Base-by-base conservation (phyloP, 202 grass and related monocot genomes). In the Panicum hallii region DNA sequence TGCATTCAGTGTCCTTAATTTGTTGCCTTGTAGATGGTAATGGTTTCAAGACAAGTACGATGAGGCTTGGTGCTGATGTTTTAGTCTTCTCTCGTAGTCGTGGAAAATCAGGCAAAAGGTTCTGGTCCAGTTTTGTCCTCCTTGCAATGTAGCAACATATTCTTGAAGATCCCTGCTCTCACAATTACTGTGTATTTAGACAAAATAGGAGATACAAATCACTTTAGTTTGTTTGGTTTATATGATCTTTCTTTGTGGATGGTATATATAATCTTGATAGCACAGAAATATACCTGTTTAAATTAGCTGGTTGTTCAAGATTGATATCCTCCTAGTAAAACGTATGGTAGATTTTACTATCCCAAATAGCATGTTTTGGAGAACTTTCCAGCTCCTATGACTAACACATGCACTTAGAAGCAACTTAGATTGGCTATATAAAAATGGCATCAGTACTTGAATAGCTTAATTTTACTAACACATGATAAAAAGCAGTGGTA, bases 1-100 rank as follows among this genome's bases (percentile, higher is more conserved):
- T 72, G 1, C 58, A 60, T 86, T 83, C 46, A 79, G 41, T 50
- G 43, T 65, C 19, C 73, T 85, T 81, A 77, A 58, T 82, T 70
- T 80, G 34, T 70, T 79, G 47, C 81, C 43, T 66, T 84, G 45
- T 80, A 98, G 95, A 98, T 89, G 95, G 95, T 72, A 98, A 98
- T 93, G 95, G 95, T 87, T 98, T 98, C 74, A 98, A 98, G 83
- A 98, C 95, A 40, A 98, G 95, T 83, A 98, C 92, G 71, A 95
- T 98, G 95, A 91, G 95, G 93, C 89, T 98, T 87, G 95, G 95
- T 56, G 95, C 95, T 77, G 95, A 95, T 91, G 95, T 89, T 65
- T 93, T 98, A 69, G 93, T 98, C 26, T 95, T 98, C 67, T 98
- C 95, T 34, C 87, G 95, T 84, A 92, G 89, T 87, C 60, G n/a